Percentiles rank a stretch among this genome's conserved stretches.
These are phyloP conservation scores for Monosporozyma servazzii DNA, from an alignment of 805 yeast species.

Conservation along the genomic window DNA sequence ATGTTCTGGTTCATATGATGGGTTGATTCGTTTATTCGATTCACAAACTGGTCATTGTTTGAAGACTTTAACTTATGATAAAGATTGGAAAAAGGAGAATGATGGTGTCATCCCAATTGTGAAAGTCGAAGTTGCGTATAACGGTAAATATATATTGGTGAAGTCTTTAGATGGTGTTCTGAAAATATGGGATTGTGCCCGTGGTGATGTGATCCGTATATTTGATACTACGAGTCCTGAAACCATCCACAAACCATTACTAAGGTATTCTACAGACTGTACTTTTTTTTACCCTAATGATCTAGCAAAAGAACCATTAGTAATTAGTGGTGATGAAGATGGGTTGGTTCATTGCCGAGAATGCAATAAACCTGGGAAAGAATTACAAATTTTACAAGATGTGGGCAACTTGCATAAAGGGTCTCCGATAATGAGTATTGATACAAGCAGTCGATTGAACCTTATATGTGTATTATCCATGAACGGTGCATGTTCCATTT, in stretches of 20 bases:
- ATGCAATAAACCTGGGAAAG: neutral
- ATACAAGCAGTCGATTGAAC: neutral
- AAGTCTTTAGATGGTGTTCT: constrained; percentile 73
- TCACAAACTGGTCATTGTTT: constrained; percentile 84
- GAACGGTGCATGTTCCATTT: constrained; percentile 22
- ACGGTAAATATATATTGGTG: constrained; percentile 69
- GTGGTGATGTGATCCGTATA: constrained; percentile 72
- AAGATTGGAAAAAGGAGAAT: constrained; percentile 55
- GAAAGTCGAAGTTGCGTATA: constrained; percentile 64
- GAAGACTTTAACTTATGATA: constrained; percentile 76
- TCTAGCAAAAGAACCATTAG: constrained; percentile 9
- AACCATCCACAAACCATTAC: constrained; percentile 1
- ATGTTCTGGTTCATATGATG: constrained; percentile 87
- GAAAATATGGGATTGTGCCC: constrained; percentile 80
- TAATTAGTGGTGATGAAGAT: constrained; percentile 24
- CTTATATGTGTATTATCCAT: constrained; percentile 20
- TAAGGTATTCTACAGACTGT: neutral
- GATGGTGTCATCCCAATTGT: constrained; percentile 51
- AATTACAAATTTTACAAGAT: neutral
- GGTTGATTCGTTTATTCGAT: constrained; percentile 81
- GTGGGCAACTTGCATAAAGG: neutral
- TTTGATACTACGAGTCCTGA: constrained; percentile 24
- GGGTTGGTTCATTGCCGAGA: constrained; percentile 24
- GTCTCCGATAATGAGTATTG: constrained; percentile 2
- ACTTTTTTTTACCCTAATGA: neutral